phyloP scores from a whole-genome alignment of 257 asterid genomes.

The Solanum bulbocastanum region DNA sequence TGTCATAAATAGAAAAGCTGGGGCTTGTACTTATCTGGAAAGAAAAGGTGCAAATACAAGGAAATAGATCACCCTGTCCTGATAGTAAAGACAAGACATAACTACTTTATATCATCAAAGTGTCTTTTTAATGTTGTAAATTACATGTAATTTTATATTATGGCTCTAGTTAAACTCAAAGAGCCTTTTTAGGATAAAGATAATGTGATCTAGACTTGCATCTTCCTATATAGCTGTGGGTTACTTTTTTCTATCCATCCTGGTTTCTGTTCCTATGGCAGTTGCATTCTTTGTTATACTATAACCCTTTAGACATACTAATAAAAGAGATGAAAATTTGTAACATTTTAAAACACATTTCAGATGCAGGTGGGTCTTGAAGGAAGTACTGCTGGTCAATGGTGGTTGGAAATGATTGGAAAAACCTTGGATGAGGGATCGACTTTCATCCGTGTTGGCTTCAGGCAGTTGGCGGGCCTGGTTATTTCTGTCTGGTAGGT shows the following conservation, averaged over 20 bases:
- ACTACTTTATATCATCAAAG: neutral
- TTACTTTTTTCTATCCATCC: neutral
- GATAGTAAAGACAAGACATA: neutral
- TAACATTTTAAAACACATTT: neutral
- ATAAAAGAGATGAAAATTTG: neutral
- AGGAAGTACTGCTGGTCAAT: constrained; percentile 95
- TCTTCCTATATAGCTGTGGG: neutral
- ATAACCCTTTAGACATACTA: neutral
- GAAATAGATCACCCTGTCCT: neutral
- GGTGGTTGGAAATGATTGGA: constrained; percentile 96
- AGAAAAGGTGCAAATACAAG: neutral
- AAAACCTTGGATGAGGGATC: constrained; percentile 89
- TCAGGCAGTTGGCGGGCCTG: constrained; percentile 96
- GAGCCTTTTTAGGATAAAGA: neutral
- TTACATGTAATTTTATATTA: neutral
- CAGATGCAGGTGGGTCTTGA: constrained; percentile 89
- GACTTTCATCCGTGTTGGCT: constrained; percentile 77
- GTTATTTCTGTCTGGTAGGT: constrained; percentile 91
- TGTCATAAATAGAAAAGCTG: neutral
- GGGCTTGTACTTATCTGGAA: neutral
- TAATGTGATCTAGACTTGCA: neutral
- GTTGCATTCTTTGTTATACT: neutral
- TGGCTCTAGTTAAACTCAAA: neutral
- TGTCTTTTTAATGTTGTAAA: neutral
- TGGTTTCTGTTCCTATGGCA: neutral